phyloP scores from a whole-genome alignment of 345 rosid species.

The Bruguiera sexangula region DNA sequence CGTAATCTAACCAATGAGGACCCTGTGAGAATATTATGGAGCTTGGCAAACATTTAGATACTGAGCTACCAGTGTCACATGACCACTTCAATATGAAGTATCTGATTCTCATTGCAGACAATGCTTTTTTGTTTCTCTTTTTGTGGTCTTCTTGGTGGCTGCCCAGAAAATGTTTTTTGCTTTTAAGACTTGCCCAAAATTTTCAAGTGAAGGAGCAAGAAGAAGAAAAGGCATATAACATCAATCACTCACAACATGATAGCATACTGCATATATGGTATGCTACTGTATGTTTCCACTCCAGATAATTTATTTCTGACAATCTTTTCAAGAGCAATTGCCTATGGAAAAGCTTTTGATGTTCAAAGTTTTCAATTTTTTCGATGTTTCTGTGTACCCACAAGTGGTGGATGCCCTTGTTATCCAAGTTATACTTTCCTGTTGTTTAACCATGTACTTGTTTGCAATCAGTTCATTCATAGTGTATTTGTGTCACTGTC shows the following conservation, averaged over 20 bases:
- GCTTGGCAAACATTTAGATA: too few relatives aligned
- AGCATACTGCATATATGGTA: not conserved
- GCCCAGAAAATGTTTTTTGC: not conserved
- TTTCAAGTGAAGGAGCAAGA: constrained; percentile 1
- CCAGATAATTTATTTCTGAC: too few relatives aligned
- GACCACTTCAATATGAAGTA: too few relatives aligned
- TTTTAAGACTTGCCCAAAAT: not conserved
- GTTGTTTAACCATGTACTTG: not conserved
- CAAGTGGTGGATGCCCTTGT: not conserved
- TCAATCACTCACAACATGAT: not conserved
- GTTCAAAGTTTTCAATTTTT: not conserved
- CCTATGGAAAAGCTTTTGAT: not conserved
- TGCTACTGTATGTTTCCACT: too few relatives aligned
- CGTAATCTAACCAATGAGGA: too few relatives aligned
- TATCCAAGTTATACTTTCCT: not conserved
- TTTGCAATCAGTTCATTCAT: too few relatives aligned
- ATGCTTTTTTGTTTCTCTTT: not conserved
- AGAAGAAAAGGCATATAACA: not conserved
- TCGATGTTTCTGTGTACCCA: not conserved
- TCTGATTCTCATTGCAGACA: too few relatives aligned
- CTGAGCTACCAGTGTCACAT: too few relatives aligned
- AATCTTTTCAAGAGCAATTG: not conserved
- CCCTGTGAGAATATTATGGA: too few relatives aligned
- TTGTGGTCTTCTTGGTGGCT: not conserved
- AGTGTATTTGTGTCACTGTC: too few relatives aligned